Evolutionary conservation across 768 basidiomycete genomes (phyloP).

Genomic region (Leccinum longicurvipes): DNA sequence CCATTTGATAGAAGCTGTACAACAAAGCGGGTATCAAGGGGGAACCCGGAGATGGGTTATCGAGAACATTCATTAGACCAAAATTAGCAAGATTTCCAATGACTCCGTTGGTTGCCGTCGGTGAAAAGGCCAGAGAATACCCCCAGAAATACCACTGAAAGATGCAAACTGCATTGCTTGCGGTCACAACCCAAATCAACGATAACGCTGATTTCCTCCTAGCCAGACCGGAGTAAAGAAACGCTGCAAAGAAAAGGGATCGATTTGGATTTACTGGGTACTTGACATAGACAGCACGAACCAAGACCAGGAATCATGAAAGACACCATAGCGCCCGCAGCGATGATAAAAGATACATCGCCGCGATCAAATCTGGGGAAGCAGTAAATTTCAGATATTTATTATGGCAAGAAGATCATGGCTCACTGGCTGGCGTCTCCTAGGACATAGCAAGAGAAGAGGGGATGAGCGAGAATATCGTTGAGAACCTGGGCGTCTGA

Average conservation of each 20-base stretch:
- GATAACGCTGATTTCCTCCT: conserved; percentile 68
- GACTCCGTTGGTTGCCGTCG: conserved; percentile 67
- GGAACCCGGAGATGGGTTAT: conserved; percentile 71
- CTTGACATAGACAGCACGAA: conserved; percentile 22
- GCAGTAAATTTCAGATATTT: conserved; percentile 7
- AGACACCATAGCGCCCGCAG: conserved; percentile 66
- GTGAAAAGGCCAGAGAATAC: conserved; percentile 83
- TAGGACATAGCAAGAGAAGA: conserved; percentile 9
- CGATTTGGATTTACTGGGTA: background rate
- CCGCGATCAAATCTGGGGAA: conserved; percentile 60
- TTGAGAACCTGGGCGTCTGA: background rate
- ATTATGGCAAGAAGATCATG: background rate
- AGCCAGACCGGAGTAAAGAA: conserved; percentile 70
- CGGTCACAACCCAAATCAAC: conserved; percentile 72
- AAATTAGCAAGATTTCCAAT: conserved; percentile 82
- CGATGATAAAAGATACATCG: conserved; percentile 67
- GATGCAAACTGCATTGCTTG: conserved; percentile 70
- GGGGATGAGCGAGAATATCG: conserved; percentile 1
- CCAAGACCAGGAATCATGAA: conserved; percentile 80
- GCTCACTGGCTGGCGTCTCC: conserved; percentile 30
- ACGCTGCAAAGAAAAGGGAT: conserved; percentile 39
- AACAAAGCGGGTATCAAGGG: conserved; percentile 78
- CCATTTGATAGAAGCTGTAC: conserved; percentile 86
- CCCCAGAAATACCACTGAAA: conserved; percentile 84
- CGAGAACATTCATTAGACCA: conserved; percentile 70